Percentiles rank a stretch among this genome's conserved stretches.
These are phyloP conservation scores for Artemisia princeps DNA, from an alignment of 140 eudicot genomes.

Conservation along the genomic window DNA sequence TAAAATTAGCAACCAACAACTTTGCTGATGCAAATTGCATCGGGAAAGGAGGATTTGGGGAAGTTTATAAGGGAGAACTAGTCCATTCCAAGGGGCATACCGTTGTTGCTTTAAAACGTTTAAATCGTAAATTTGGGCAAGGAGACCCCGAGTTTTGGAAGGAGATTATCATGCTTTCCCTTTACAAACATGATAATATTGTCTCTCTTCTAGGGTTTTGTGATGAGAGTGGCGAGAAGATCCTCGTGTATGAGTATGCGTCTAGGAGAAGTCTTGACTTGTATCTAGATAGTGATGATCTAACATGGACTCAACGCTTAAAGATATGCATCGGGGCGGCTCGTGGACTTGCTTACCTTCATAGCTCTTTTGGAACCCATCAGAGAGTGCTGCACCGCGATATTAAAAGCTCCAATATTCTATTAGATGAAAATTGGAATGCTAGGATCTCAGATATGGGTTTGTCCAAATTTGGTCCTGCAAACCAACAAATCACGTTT, in stretches of 20 bases:
- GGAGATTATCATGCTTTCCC: conserved; percentile 20
- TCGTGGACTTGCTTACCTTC: conserved; percentile 20
- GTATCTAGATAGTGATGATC: neutral
- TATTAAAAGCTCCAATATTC: conserved; percentile 23
- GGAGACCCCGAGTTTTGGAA: conserved; percentile 17
- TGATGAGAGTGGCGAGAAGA: conserved; percentile 17
- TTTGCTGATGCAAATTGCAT: conserved; percentile 11
- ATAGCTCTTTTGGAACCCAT: neutral
- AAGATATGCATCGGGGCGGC: conserved; percentile 25
- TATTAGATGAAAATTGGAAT: conserved; percentile 26
- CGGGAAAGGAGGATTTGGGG: conserved; percentile 23
- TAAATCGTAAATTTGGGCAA: conserved; percentile 13
- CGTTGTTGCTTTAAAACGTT: conserved; percentile 5
- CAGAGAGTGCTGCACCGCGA: conserved; percentile 24
- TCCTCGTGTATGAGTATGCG: conserved; percentile 20
- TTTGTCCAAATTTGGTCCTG: conserved; percentile 22
- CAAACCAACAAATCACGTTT: conserved; percentile 12
- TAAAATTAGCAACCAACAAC: conserved; percentile 15
- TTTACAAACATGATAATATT: conserved; percentile 14
- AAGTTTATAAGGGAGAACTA: conserved; percentile 15
- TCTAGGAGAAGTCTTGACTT: conserved; percentile 17
- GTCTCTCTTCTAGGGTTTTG: conserved; percentile 21
- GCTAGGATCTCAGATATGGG: conserved; percentile 28
- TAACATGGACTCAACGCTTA: conserved; percentile 17
- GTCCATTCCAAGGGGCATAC: neutral